Conservation (phyloP, 176 grass and related monocot species). For the Rhipidocladum racemiflorum region DNA sequence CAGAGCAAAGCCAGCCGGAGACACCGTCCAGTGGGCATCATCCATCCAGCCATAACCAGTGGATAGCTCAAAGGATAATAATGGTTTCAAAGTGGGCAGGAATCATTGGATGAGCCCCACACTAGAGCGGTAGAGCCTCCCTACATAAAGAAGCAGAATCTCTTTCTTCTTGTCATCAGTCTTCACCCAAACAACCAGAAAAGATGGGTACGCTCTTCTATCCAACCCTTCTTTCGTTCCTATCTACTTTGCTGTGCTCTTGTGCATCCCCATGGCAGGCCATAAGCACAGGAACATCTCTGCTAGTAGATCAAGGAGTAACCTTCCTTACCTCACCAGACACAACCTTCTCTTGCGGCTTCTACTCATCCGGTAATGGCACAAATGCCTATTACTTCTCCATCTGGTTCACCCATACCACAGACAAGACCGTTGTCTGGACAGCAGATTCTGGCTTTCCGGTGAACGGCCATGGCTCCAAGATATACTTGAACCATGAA, state of each 20-base stretch:
- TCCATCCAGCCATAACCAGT: background rate
- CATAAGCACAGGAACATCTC: constrained; percentile 37
- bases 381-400: constrained; percentile 66
- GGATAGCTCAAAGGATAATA: background rate
- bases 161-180: background rate
- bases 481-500: constrained; percentile 45
- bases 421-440: constrained; percentile 53
- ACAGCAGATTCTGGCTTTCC: constrained; percentile 39
- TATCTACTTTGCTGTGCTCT: constrained; percentile 28
- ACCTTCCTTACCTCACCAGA: constrained; percentile 43
- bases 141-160: background rate
- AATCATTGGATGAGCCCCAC: background rate
- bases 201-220: constrained; percentile 12
- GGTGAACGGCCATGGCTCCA: constrained; percentile 52
- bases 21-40: background rate
- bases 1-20: background rate
- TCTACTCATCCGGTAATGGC: constrained; percentile 39
- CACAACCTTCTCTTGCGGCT: constrained; percentile 49
- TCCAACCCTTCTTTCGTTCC: constrained; percentile 4
- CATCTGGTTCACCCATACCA: constrained; percentile 62
- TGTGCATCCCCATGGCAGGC: constrained; percentile 29
- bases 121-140: background rate
- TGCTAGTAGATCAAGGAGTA: constrained; percentile 26
- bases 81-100: background rate
- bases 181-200: constrained; percentile 4